Conservation (phyloP, 768 basidiomycete genomes). For the Lactarius quietus region DNA sequence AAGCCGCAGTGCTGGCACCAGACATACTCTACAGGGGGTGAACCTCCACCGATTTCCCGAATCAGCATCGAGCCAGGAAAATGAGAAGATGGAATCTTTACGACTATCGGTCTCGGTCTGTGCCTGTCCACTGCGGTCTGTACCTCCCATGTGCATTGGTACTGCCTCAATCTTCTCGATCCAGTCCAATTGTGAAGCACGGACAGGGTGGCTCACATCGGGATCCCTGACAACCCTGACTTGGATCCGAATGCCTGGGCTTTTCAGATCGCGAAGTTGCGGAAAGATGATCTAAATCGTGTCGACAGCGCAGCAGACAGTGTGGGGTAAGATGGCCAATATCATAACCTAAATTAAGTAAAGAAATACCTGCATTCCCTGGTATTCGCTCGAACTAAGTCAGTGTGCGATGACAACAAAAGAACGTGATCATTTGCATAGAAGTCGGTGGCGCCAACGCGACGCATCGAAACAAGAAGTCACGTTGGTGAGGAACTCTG, state of each 20-base stretch:
- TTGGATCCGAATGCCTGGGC: neutral
- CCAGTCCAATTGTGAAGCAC: neutral
- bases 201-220: neutral
- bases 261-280: neutral
- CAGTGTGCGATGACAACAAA: neutral
- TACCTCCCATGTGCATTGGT: constrained; percentile 8
- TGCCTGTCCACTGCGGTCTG: neutral
- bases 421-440: too few relatives aligned
- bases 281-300: neutral
- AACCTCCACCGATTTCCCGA: neutral
- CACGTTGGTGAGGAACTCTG: neutral
- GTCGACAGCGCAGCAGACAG: neutral
- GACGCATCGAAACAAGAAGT: neutral
- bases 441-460: too few relatives aligned
- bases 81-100: neutral
- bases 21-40: neutral
- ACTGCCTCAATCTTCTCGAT: neutral
- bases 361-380: neutral
- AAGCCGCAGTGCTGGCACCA: neutral
- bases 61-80: neutral
- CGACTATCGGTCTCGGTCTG: neutral
- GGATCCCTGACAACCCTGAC: neutral
- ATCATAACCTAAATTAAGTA: neutral
- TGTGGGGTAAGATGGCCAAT: neutral
- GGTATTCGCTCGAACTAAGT: neutral